These are phyloP conservation scores for Eragrostis curvula DNA, from an alignment of 176 grass and related monocot species.

Conservation along the genomic window DNA sequence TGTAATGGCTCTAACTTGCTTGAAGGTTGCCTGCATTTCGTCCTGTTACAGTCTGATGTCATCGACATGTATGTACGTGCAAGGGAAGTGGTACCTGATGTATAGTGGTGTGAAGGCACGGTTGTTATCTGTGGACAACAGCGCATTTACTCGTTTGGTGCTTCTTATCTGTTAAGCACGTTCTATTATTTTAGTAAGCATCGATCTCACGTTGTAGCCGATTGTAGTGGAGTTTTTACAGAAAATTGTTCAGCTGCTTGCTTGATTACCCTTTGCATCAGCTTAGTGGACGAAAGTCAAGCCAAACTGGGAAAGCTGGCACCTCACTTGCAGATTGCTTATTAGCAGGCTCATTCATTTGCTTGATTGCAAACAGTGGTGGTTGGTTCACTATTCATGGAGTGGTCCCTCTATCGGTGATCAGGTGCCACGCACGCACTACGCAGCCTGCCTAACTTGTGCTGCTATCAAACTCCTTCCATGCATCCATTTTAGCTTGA, in stretches of 20 bases:
- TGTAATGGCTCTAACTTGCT: neutral
- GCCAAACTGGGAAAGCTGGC: neutral
- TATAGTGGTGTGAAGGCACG: neutral
- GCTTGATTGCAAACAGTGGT: too few relatives aligned
- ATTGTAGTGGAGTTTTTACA: neutral
- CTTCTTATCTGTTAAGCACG: neutral
- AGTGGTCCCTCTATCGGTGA: neutral
- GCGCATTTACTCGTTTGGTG: neutral
- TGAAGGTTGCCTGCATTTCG: too few relatives aligned
- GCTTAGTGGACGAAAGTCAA: neutral
- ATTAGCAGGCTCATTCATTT: too few relatives aligned
- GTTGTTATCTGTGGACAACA: neutral
- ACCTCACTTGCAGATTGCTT: too few relatives aligned
- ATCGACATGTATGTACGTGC: neutral
- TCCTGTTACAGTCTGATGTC: neutral
- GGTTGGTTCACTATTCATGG: too few relatives aligned
- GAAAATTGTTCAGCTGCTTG: neutral
- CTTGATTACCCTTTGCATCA: neutral
- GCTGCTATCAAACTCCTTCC: too few relatives aligned
- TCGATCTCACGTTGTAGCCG: neutral
- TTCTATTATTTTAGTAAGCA: neutral
- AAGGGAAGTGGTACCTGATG: neutral
- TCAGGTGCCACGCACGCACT: too few relatives aligned
- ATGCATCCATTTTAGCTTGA: too few relatives aligned
- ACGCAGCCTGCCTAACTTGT: neutral